phyloP scores from a whole-genome alignment of 1,284 basidiomycete species.

The Austroboletus novae-zelandiae region DNA sequence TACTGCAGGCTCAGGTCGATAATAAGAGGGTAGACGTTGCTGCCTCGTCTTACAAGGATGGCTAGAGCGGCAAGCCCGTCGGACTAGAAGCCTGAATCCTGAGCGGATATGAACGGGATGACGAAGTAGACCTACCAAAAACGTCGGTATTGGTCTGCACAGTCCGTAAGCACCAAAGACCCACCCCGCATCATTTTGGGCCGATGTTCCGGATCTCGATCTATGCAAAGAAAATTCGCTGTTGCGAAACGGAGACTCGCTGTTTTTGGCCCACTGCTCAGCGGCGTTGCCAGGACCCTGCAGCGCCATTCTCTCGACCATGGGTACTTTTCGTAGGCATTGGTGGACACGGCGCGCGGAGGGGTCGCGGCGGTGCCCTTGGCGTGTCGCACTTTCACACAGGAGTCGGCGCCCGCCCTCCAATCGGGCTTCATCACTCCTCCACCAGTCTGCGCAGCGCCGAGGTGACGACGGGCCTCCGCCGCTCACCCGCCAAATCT shows the following conservation, averaged over 20 bases:
- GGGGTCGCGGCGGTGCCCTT: conserved; percentile 18
- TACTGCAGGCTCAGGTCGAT: conserved; percentile 19
- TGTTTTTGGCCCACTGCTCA: conserved; percentile 24
- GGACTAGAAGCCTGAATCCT: neutral
- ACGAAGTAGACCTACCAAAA: conserved; percentile 6
- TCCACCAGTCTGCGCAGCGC: neutral
- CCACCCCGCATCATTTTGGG: conserved; percentile 23
- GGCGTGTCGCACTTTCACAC: neutral
- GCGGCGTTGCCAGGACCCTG: conserved; percentile 31
- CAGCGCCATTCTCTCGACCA: conserved; percentile 12
- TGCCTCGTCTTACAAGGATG: conserved; percentile 14
- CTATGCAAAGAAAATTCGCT: conserved; percentile 24
- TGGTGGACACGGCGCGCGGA: conserved; percentile 20
- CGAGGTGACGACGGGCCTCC: neutral
- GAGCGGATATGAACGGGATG: conserved; percentile 8
- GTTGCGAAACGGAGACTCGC: conserved; percentile 29
- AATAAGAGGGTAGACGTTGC: conserved; percentile 21
- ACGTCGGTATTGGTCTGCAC: conserved; percentile 3
- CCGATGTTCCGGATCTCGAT: conserved; percentile 31
- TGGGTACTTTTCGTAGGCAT: neutral
- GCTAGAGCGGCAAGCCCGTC: neutral
- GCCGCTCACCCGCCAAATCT: neutral
- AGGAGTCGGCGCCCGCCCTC: too few relatives aligned
- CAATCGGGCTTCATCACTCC: neutral
- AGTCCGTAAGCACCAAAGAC: conserved; percentile 12